Conservation (phyloP, 768 basidiomycete genomes). For the Phanerochaete carnosa region DNA sequence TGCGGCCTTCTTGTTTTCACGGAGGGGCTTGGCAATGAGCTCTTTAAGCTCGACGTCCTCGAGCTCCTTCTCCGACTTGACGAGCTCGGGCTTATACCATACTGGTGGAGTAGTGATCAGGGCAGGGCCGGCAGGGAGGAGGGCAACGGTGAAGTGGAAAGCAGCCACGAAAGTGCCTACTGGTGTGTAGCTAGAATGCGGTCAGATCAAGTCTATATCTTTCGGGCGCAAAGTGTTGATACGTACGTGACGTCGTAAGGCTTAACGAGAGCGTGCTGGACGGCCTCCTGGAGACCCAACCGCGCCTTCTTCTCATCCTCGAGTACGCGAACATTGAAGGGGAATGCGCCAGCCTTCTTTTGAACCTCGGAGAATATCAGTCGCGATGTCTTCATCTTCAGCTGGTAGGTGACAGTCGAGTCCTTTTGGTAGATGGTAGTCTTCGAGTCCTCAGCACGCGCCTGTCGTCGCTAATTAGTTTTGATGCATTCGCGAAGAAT, state of each 20-base stretch:
- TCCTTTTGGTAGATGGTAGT: conserved; percentile 94
- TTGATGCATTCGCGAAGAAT: neutral
- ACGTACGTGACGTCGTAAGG: conserved; percentile 93
- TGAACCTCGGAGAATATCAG: conserved; percentile 96
- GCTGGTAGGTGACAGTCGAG: conserved; percentile 81
- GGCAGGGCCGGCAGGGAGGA: conserved; percentile 84
- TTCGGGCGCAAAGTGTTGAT: neutral
- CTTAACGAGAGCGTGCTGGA: conserved; percentile 89
- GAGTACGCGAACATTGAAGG: conserved; percentile 91
- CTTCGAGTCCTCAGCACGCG: conserved; percentile 82
- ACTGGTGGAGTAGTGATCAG: conserved; percentile 84
- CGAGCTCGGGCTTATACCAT: conserved; percentile 92
- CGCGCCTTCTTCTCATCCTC: conserved; percentile 96
- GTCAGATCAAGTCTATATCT: neutral
- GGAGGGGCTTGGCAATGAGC: conserved; percentile 70
- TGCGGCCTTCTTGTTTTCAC: conserved; percentile 91
- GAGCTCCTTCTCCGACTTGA: conserved; percentile 87
- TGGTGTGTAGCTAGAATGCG: conserved; percentile 63
- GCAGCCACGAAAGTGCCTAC: conserved; percentile 84
- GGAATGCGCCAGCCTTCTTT: conserved; percentile 97
- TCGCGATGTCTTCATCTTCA: conserved; percentile 97
- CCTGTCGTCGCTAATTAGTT: conserved; percentile 42
- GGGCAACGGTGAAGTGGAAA: conserved; percentile 96
- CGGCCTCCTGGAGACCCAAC: conserved; percentile 94
- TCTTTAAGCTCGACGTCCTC: conserved; percentile 85